Conservation (phyloP, 257 asterid genomes). For the Solanum tacnaense region DNA sequence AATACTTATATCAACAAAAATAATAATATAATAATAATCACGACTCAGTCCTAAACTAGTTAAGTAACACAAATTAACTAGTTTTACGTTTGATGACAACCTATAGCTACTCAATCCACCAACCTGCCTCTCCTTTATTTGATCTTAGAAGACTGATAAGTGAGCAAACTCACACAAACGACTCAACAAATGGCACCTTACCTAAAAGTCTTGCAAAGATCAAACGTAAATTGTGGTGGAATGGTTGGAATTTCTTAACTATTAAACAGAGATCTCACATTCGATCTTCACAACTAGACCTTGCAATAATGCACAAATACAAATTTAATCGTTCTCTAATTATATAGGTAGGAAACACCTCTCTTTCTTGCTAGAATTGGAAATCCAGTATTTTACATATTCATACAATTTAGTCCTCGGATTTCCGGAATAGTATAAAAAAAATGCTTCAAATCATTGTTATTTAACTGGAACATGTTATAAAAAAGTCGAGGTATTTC, state of each 20-base stretch:
- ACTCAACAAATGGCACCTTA: neutral
- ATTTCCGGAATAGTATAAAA: accelerated
- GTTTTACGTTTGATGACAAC: neutral
- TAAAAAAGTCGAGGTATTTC: too few species aligned
- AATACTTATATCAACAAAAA: neutral
- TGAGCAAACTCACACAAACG: neutral
- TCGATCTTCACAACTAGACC: neutral
- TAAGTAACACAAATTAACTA: neutral
- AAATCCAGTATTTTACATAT: too few species aligned
- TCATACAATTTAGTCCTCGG: too few species aligned
- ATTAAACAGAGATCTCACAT: accelerated
- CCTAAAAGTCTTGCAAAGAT: neutral
- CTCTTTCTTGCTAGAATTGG: too few species aligned
- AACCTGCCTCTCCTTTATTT: neutral
- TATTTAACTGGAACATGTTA: too few species aligned
- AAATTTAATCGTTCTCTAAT: neutral
- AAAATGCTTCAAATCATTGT: too few species aligned
- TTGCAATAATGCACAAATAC: neutral
- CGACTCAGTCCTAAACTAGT: neutral
- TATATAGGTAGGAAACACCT: too few species aligned
- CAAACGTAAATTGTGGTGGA: too few species aligned
- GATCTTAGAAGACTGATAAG: neutral
- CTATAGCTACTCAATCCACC: neutral
- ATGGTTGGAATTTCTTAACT: accelerated
- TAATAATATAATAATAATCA: neutral